Base-by-base conservation (phyloP, 768 basidiomycete species). In the Vararia minispora region DNA sequence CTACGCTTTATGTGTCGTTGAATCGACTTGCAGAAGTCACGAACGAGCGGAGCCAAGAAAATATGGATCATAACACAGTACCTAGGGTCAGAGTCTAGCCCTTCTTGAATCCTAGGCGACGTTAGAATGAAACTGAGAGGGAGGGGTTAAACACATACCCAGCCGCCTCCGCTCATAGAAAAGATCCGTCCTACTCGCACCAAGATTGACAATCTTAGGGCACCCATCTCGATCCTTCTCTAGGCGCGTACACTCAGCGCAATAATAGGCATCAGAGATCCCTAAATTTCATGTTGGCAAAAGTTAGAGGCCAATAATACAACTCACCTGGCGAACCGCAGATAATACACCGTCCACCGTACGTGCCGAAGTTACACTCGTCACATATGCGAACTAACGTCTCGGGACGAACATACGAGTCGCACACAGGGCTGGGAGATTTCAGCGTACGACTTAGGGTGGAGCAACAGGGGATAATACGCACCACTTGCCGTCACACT, bases 401-500 rank as follows among this genome's bases (percentile, higher is more conserved):
- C 63, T 94, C 92, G 52, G 95, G 95, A 51, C 95, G 77, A 46
- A 99, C 95, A 63, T 98, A 98, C 40, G 94, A 97, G 66, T 99
- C 94, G 66, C 94, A 99, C 31, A 97, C 88, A 7, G 94, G 94
- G 59, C 94, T 99, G 40, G 7, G 16, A 12, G 22, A 16, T 14
- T 27, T 40, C 4, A 28, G 32, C 34, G n/a, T 46, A 22, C 16
- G 10, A 5, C 4, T 36, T 10, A 20, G 18, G 10, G n/a, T 17
- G 3, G 11, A 22, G 4, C 13, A 20, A 7, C 10, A 29, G 17
- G 4, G 10, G 10, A 20, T 30, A 21, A 34, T 6, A 56, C 80
- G 44, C 52, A 95, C 94, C 95, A 99, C 79, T 98, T 98, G 35
- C 95, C 95, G 57, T 99, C 95, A 54, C 92, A 97, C 60, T 97